These are phyloP conservation scores for Nosema muscidifuracis DNA, from an alignment of 371 early-diverging fungal genomes.

Conservation along the genomic window DNA sequence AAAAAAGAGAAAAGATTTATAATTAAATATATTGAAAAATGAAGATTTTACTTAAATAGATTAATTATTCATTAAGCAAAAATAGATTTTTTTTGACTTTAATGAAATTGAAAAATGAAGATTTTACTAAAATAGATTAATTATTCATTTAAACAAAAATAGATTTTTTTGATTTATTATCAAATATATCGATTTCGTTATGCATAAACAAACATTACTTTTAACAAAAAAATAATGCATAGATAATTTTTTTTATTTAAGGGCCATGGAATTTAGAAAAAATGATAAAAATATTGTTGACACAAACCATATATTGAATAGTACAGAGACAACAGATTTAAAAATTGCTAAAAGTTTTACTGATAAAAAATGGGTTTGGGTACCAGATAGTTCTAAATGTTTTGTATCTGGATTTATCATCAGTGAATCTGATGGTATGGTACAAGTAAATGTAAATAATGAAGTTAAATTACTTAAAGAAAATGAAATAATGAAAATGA, in stretches of 20 bases:
- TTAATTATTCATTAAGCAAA: too few relatives aligned
- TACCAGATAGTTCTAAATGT: slow-evolving; percentile 69
- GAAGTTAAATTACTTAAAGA: slow-evolving; percentile 66
- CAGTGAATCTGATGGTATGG: slow-evolving; percentile 66
- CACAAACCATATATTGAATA: background rate
- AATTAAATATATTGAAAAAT: too few relatives aligned
- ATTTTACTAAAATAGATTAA: too few relatives aligned
- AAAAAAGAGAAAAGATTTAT: too few relatives aligned
- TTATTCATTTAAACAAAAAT: too few relatives aligned
- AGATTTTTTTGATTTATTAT: too few relatives aligned
- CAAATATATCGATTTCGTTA: too few relatives aligned
- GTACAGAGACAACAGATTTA: slow-evolving; percentile 5
- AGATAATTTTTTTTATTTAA: background rate
- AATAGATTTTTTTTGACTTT: too few relatives aligned
- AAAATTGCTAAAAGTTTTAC: background rate
- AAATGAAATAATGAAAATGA: slow-evolving; percentile 82
- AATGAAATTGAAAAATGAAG: too few relatives aligned
- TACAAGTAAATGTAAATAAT: slow-evolving; percentile 70
- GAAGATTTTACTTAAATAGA: too few relatives aligned
- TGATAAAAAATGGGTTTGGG: slow-evolving; percentile 56
- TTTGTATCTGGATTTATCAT: slow-evolving; percentile 75
- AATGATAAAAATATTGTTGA: background rate
- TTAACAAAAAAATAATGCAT: background rate
- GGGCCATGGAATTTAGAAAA: slow-evolving; percentile 4
- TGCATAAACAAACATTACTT: too few relatives aligned